Conservation (phyloP, 2,329 filamentous ascomycete species). For the Claviceps lovelessii region DNA sequence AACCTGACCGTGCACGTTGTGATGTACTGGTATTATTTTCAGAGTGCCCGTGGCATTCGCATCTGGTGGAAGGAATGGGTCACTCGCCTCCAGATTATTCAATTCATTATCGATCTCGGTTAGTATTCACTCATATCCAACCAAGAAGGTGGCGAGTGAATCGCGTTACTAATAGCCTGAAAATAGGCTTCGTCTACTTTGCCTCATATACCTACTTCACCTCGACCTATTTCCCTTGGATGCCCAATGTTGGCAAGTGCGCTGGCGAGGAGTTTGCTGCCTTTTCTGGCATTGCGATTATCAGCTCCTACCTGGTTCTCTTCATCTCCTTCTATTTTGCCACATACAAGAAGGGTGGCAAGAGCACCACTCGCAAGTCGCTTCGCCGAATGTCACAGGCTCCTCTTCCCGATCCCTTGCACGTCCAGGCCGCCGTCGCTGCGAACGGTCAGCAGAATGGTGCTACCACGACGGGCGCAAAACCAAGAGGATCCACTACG, state of each 20-base stretch:
- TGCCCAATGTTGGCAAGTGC: constrained; percentile 75
- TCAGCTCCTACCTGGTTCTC: constrained; percentile 89
- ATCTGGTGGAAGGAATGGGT: constrained; percentile 99
- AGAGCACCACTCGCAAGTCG: constrained; percentile 68
- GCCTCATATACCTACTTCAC: constrained; percentile 98
- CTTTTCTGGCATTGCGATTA: constrained; percentile 77
- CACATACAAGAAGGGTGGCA: constrained; percentile 82
- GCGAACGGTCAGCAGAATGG: constrained; percentile 38
- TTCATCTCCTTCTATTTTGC: constrained; percentile 99
- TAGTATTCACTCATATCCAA: constrained; percentile 22
- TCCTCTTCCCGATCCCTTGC: constrained; percentile 67
- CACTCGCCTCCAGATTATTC: constrained; percentile 89
- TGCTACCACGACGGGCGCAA: constrained; percentile 38
- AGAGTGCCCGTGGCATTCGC: constrained; percentile 83
- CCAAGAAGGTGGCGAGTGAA: background rate
- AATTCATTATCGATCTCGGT: constrained; percentile 96
- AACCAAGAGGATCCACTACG: constrained; percentile 45
- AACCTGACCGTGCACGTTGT: constrained; percentile 92
- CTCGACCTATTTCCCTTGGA: constrained; percentile 71
- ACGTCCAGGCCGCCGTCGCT: constrained; percentile 44
- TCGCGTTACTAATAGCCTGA: constrained; percentile 5
- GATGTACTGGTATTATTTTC: constrained; percentile 99
- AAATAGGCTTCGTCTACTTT: constrained; percentile 85
- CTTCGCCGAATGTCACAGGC: constrained; percentile 52
- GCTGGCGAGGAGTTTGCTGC: constrained; percentile 95